Evolutionary conservation across 805 yeast species (phyloP).

Genomic region (Candida boidinii): DNA sequence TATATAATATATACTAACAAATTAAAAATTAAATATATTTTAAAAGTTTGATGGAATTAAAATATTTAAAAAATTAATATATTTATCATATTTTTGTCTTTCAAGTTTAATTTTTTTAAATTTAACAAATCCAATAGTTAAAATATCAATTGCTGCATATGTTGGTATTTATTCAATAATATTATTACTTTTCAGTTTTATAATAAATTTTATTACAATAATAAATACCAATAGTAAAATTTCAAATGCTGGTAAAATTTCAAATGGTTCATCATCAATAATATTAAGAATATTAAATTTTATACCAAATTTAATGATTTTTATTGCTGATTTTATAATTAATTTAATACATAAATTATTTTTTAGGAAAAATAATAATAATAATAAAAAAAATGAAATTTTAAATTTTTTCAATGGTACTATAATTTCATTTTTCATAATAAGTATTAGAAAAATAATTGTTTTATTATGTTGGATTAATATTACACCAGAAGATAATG

Average conservation of each 20-base stretch:
- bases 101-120: constrained; percentile 6
- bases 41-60: background rate
- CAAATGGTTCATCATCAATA: no score
- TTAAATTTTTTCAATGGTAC: constrained; percentile 5
- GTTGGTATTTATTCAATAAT: constrained; percentile 15
- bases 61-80: background rate
- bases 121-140: constrained; percentile 16
- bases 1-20: no score
- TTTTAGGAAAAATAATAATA: constrained; percentile 2
- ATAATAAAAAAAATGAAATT: background rate
- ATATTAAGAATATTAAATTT: no score
- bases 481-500: constrained; percentile 20
- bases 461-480: constrained; percentile 20
- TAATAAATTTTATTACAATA: constrained; percentile 15
- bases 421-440: constrained; percentile 16
- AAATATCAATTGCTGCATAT: constrained; percentile 20
- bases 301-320: no score
- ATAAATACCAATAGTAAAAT: background rate
- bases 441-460: constrained; percentile 18
- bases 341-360: no score
- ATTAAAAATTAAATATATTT: no score
- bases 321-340: no score
- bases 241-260: no score
- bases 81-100: background rate
- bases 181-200: constrained; percentile 12